Base-by-base conservation (phyloP, 2,329 filamentous ascomycete species). In the Colletotrichum theobromicola region DNA sequence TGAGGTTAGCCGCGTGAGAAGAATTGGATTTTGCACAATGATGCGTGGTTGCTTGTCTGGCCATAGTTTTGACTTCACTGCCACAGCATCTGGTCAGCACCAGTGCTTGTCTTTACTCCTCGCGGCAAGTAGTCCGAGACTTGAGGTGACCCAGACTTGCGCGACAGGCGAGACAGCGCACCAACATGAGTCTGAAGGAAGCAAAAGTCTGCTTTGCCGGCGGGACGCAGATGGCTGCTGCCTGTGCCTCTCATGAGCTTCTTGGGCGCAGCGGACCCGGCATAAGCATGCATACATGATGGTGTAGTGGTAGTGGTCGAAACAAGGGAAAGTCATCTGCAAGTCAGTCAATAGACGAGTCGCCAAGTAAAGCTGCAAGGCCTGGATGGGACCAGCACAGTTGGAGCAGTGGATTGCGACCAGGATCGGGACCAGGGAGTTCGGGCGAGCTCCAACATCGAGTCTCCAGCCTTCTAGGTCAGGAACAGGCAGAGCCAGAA, bases 231-330 rank as follows among this genome's bases (percentile, higher is more conserved):
- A 7, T 35, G 42, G 32, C 6, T 71, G 61, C 28, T 72, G 62
- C 61, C 72, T 72, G 46, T 46, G 62, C 42, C 62, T 63, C 62
- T 70, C 28, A 24, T 37, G 4, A 28, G 35, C 60, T 35, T 60
- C 30, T 21, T 42, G 53, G 67, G 35, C 26, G 26, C 7, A 55
- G 61, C 53, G 37, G 67, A 61, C 53, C 37, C 37, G 67, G 61
- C 61, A 74, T 72, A 16, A 72, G 68, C 68, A 67, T 57, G 72
- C 72, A 72, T 63, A 13, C 24, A 18, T 72, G 53, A 28, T 67
- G 63, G 72, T 76, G 73, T 72, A 67, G 64, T 42, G 75, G 70
- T 62, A 78, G 60, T 76, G 76, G 74, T 37, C 13, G 50, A 50
- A n/a, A 50, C 76, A 66, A 68, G 74, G 74, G 67, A 42, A 53